Evolutionary conservation across 306 rosid genomes (phyloP), one percentile per base, ranked within the genome.

Genomic region (Medicago lupulina): DNA sequence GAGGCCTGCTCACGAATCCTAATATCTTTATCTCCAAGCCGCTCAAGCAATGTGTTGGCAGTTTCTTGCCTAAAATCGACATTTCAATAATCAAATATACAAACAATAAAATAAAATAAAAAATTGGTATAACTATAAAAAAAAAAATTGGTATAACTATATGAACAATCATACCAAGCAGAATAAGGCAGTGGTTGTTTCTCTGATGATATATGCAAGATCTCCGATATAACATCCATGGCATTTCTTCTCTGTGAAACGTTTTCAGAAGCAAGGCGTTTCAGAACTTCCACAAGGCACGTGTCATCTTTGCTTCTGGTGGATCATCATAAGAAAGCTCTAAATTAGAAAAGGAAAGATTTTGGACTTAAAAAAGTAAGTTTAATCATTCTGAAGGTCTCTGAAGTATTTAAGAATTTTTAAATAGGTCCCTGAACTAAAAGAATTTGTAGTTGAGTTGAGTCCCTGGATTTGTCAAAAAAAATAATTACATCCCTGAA

Each of bases 201-300:
- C 72, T 83, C 82, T 50, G 87, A 80, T 41, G 88, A 82, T 70
- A 79, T 72, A 74, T 71, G 84, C 75, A 94, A 67, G 67, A 92
- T 79, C 77, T 90, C 92, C 70, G 92, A 85, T 73, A 92, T 71
- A 80, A 94, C 96, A 77, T 89, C 95, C 83, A 94, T 76, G 13
- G 95, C 96, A 86, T 92, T 92, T 81, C 89, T 87, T 82, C 97
- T 90, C 81, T 88, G 96, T 38, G 82, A 79, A 86, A 82, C 58
- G 76, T 80, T 82, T 81, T 76, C 90, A 54, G 90, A 86, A 82
- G 84, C 73, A 80, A 92, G 89, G 31, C 87, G 89, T 82, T 88
- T 76, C 18, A 94, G 78, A 80, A 94, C 86, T 92, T 90, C 96
- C 83, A 78, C 66, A 69, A 92, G 83, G 74, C 92, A 88, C 64